Evolutionary conservation across 176 grass and related monocot species (phyloP).

Genomic region (Oryza meridionalis): DNA sequence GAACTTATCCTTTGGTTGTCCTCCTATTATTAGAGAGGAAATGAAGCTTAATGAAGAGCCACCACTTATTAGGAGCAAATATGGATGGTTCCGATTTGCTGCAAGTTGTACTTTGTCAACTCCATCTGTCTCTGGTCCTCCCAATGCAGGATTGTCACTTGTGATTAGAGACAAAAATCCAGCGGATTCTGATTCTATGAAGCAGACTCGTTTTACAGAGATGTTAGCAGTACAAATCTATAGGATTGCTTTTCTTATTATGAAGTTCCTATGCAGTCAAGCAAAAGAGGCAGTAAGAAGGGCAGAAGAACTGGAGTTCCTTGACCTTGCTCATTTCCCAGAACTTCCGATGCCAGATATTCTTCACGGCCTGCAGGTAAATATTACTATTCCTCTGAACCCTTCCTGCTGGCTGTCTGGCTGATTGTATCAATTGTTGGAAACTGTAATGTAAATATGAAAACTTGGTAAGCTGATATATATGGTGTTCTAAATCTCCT

Average conservation of each 20-base stretch:
- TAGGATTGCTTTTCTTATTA: constrained; percentile 83
- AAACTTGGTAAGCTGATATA: neutral
- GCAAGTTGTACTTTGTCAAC: constrained; percentile 33
- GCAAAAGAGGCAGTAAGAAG: constrained; percentile 76
- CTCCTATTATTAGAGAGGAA: constrained; percentile 71
- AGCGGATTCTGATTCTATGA: constrained; percentile 47
- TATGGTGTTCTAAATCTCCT: neutral
- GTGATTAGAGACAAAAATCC: constrained; percentile 42
- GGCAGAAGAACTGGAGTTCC: constrained; percentile 78
- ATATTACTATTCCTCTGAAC: neutral
- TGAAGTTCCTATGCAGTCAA: constrained; percentile 87
- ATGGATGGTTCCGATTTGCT: constrained; percentile 75
- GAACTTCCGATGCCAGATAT: constrained; percentile 94
- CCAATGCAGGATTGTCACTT: constrained; percentile 32
- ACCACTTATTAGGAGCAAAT: constrained; percentile 62
- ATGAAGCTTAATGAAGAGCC: constrained; percentile 55
- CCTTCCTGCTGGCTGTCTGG: neutral
- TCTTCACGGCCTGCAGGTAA: constrained; percentile 93
- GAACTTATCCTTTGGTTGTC: constrained; percentile 53
- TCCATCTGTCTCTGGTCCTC: constrained; percentile 38
- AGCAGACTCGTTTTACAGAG: constrained; percentile 70
- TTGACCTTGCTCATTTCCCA: constrained; percentile 85
- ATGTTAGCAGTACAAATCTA: constrained; percentile 74
- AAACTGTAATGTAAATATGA: neutral
- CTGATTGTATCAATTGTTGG: neutral